Conservation (phyloP, 2,329 filamentous ascomycete species). For the Pseudogymnoascus sp. region DNA sequence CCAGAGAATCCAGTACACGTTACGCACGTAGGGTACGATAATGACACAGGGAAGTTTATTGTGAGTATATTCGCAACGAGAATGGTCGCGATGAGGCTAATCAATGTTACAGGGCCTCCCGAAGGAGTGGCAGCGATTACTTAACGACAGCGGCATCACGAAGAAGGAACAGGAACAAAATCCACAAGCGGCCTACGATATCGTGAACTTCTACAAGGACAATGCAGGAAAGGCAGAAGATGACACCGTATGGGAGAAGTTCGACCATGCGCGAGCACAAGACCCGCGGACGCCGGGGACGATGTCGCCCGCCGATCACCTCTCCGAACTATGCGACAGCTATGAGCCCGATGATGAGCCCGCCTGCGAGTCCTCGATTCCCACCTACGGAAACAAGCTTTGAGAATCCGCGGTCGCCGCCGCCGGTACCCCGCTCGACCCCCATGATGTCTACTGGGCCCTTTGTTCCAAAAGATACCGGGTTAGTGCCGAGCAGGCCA, state of each 20-base stretch:
- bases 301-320: slow-evolving; percentile 33
- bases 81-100: not conserved
- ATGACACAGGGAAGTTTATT: slow-evolving; percentile 91
- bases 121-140: slow-evolving; percentile 94
- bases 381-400: slow-evolving; percentile 90
- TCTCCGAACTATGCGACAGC: slow-evolving; percentile 50
- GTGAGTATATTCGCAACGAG: slow-evolving; percentile 38
- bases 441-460: slow-evolving; percentile 26
- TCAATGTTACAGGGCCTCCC: slow-evolving; percentile 66
- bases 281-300: slow-evolving; percentile 36
- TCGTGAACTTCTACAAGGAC: slow-evolving; percentile 95
- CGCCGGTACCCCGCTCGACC: slow-evolving; percentile 64
- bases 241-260: slow-evolving; percentile 91
- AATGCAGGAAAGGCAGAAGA: slow-evolving; percentile 69
- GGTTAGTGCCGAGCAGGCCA: slow-evolving; percentile 70
- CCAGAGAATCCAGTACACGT: slow-evolving; percentile 97
- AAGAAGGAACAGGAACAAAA: slow-evolving; percentile 95
- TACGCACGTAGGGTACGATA: slow-evolving; percentile 96
- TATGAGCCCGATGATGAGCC: slow-evolving; percentile 62
- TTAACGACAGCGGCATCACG: slow-evolving; percentile 92
- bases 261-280: slow-evolving; percentile 71
- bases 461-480: slow-evolving; percentile 44
- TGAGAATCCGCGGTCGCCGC: slow-evolving; percentile 90
- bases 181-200: slow-evolving; percentile 90
- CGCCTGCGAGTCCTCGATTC: slow-evolving; percentile 78